A percentile compares a stretch with the other conserved stretches of the same genome.
These are phyloP conservation scores for Ploettnerulaceae sp. DNA, from an alignment of 2,329 filamentous ascomycete species.

Conservation along the genomic window DNA sequence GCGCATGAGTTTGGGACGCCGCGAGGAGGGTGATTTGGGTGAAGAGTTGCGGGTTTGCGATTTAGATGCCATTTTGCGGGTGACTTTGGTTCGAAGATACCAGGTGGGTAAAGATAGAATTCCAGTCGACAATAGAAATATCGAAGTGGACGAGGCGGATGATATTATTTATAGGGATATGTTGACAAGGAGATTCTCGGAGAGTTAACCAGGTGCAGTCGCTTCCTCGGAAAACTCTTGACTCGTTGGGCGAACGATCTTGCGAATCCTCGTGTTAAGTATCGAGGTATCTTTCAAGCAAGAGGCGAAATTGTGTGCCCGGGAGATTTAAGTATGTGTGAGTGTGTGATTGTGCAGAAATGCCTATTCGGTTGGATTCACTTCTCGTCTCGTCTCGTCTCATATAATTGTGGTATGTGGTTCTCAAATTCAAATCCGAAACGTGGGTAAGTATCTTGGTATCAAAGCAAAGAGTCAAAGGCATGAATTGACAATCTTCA, in stretches of 20 bases:
- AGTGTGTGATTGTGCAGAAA: background rate
- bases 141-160: too few species aligned
- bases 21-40: constrained; percentile 36
- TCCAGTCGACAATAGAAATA: background rate
- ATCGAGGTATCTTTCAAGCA: background rate
- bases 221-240: background rate
- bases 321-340: background rate
- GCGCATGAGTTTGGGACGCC: constrained; percentile 50
- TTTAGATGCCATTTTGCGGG: constrained; percentile 35
- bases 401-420: too few species aligned
- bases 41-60: constrained; percentile 36
- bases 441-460: too few species aligned
- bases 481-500: too few species aligned
- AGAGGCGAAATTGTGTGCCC: background rate
- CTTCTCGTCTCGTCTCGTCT: too few species aligned
- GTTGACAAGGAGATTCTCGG: too few species aligned
- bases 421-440: constrained; percentile 2
- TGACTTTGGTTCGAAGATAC: too few species aligned
- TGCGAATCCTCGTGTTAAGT: background rate
- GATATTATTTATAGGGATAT: background rate
- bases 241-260: constrained; percentile 1
- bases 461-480: too few species aligned
- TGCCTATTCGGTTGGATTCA: too few species aligned
- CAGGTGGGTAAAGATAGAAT: background rate
- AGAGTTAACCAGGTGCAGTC: too few species aligned